Evolutionary conservation across 169 alveolate species (phyloP).

Genomic region (Cryptosporidium parvum): DNA sequence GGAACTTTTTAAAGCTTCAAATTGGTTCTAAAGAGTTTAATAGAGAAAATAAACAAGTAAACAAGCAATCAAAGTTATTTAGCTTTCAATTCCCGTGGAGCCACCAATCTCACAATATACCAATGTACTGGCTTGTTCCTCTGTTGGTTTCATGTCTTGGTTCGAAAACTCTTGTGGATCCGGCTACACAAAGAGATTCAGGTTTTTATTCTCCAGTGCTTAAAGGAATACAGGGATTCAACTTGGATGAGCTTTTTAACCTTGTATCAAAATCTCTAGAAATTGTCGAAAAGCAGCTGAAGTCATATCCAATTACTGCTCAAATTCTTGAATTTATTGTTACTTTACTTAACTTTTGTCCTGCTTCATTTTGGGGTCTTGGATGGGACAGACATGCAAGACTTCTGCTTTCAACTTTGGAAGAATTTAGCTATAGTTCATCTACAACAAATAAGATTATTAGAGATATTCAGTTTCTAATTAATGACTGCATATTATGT

Average conservation of each 20-base stretch:
- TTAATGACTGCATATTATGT: slow-evolving; percentile 26
- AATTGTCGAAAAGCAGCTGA: slow-evolving; percentile 50
- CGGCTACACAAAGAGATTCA: slow-evolving; percentile 4
- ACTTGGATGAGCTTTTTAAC: slow-evolving; percentile 34
- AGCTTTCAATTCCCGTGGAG: slow-evolving; percentile 24
- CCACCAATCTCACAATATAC: background rate
- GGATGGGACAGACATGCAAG: slow-evolving; percentile 74
- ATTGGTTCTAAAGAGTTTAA: background rate
- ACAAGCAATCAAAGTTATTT: background rate
- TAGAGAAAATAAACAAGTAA: background rate
- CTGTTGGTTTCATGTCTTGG: slow-evolving; percentile 10
- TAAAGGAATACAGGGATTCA: slow-evolving; percentile 51
- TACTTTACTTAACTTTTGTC: slow-evolving; percentile 23
- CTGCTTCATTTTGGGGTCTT: slow-evolving; percentile 68
- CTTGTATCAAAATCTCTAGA: slow-evolving; percentile 46
- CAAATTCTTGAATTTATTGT: slow-evolving; percentile 46
- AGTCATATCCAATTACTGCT: slow-evolving; percentile 58
- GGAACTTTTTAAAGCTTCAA: slow-evolving; percentile 28
- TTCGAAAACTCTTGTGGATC: background rate
- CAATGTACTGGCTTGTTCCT: slow-evolving; percentile 72
- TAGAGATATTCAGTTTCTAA: slow-evolving; percentile 40
- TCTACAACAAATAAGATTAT: background rate
- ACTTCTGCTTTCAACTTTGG: slow-evolving; percentile 3
- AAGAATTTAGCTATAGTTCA: background rate
- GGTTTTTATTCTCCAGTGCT: slow-evolving; percentile 31